Evolutionary conservation across 148 eudicot species (phyloP), one percentile per base, ranked within the genome.

Genomic region (Bassia scoparia): DNA sequence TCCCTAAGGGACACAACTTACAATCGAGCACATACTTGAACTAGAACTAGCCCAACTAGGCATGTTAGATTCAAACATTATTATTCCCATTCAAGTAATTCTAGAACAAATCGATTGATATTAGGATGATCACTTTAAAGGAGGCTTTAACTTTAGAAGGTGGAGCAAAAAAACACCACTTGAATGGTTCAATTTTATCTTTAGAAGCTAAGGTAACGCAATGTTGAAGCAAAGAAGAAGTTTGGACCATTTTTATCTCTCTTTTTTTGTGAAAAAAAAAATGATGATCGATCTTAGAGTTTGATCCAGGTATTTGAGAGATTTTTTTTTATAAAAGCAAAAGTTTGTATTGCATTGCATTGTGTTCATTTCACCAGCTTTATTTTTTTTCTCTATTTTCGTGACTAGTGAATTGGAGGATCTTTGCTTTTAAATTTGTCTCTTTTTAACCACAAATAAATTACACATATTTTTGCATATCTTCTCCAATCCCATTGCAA

Each of bases 351-450:
- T 17, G 21, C 18, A 12, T 30, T 55, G 7, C 60, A 74, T 61
- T 56, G 55, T 17, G 17, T 29, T 17, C 30, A 58, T 18, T 48
- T 62, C 56, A 35, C 54, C 61, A 69, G 66, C 92, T 82, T 86
- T 86, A 76, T 59, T 84, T 83, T 78, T 79, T 87, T 88, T 86
- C 78, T 59, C 86, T 83, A 80, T 79, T 87, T 88, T 86, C 87
- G 75, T 81, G 61, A 52, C 49, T 8, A 41, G 46, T 41, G 67
- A 72, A 66, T 44, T 64, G 70, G 63, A 70, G 82, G 79, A 84
- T 75, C 67, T 77, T 41, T 17, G 61, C 79, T 75, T 69, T 78
- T 60, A 4, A 9, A 1, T 58, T 63, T 35, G 16, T 35, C 16
- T 63, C 44, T 79, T 84, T 80, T 75, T n/a, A n/a, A 38, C 41